Base-by-base conservation (phyloP, 371 early-diverging fungal species). In the Rhizopus arrhizus region DNA sequence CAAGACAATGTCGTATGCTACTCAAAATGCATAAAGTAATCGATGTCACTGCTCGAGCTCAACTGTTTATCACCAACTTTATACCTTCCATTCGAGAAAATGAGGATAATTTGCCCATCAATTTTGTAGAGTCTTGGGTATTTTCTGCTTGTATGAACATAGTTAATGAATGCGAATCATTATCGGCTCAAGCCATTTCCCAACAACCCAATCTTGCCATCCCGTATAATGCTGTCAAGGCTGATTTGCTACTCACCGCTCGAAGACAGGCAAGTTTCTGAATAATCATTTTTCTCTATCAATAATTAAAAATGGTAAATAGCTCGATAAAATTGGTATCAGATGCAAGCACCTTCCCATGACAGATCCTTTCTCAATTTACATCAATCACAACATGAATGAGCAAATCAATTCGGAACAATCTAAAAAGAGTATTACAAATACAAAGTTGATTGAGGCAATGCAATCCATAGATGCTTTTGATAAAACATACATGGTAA, bases 1-100 rank as follows among this genome's bases (percentile, higher is more conserved):
- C 91, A 11, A 77, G 95, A 28, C 98, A 97, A 67, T 84, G 87
- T 29, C 84, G 84, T 42, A 75, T 96, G 68, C 70, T 96, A 13
- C 71, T 92, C 28, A 84, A 85, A 35, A 63, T 91, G 53, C 83
- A 82, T 10, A 81, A 85, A 10, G 84, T 89, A 10, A 74, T 85
- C 11, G 92, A 90, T 50, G 81, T 90, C 12, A 88, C 89, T 48
- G 73, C 74, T 5, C 74, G 94, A 7, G 90, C 91, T 0, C 84
- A 90, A 65, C 50, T 80, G 0, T 95, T 93, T 61, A 87, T 92
- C 54, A 81, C 86, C 3, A 75, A 78, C 11, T 90, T 95, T 70
- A 82, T 90, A 3, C 75, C 85, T 35, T 84, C 89, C 1, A 78
- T 95, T 15, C 76, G 81, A 36, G 91, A 93, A 66, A 89, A 92